Evolutionary conservation across 208 protist genomes (phyloP).

Genomic region (Porcisia hertigi): DNA sequence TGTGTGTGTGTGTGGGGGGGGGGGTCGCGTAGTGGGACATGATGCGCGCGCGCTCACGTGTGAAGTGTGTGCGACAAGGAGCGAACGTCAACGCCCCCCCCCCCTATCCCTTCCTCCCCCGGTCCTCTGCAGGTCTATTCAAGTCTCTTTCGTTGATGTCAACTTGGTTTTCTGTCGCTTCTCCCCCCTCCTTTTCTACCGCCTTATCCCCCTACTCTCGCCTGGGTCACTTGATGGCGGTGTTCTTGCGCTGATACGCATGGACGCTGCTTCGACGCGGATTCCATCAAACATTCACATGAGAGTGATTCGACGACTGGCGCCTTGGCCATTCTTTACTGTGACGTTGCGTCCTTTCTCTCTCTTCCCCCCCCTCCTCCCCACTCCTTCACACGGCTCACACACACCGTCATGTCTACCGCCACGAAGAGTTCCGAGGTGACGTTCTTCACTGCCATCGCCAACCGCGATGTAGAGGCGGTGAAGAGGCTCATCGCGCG

Average conservation of each 20-base stretch:
- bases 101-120: too few relatives aligned
- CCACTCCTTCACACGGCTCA: not conserved
- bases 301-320: not conserved
- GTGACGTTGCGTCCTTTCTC: too few relatives aligned
- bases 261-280: not conserved
- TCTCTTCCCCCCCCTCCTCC: not conserved
- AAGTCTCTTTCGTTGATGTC: slow-evolving; percentile 10
- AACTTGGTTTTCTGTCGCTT: slow-evolving; percentile 16
- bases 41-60: too few relatives aligned
- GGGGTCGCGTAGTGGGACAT: too few relatives aligned
- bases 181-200: slow-evolving; percentile 19
- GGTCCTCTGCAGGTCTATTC: too few relatives aligned
- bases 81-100: too few relatives aligned
- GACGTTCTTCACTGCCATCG: slow-evolving; percentile 44
- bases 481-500: slow-evolving; percentile 35
- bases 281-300: not conserved
- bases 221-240: not conserved
- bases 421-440: slow-evolving; percentile 4
- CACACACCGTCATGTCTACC: not conserved
- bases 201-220: slow-evolving; percentile 2
- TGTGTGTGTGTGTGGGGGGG: too few relatives aligned
- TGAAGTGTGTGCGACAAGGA: too few relatives aligned
- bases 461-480: slow-evolving; percentile 21
- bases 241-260: not conserved
- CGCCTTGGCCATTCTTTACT: not conserved